phyloP scores from a whole-genome alignment of 129 eudicot species.

The Pseudognaphalium luteoalbum region DNA sequence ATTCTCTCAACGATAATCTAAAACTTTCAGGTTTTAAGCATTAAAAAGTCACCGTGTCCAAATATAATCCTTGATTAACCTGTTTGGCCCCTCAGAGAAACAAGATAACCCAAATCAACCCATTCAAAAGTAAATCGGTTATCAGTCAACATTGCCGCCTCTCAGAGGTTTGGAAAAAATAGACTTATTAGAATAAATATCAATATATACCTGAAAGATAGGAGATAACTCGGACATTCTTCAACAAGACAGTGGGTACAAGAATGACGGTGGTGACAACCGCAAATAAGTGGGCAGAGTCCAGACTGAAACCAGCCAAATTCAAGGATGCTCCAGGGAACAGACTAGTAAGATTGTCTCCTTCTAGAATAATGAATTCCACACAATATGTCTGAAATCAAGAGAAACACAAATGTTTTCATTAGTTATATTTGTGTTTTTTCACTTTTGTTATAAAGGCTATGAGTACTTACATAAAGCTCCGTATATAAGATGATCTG shows the following conservation, averaged over 20 bases:
- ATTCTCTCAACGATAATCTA: not conserved
- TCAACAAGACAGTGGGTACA: constrained; percentile 79
- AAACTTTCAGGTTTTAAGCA: not conserved
- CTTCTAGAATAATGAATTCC: constrained; percentile 89
- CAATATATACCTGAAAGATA: constrained; percentile 69
- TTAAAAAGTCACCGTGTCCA: not conserved
- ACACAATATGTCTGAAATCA: constrained; percentile 79
- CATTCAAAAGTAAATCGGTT: constrained; percentile 2
- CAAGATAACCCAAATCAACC: not conserved
- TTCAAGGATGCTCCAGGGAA: constrained; percentile 72
- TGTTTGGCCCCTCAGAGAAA: not conserved
- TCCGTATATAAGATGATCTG: constrained; percentile 85
- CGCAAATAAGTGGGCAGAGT: constrained; percentile 71
- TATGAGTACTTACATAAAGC: constrained; percentile 73
- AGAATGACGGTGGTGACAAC: constrained; percentile 57
- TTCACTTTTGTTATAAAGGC: not conserved
- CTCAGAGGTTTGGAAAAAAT: not conserved
- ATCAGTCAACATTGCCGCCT: constrained; percentile 11
- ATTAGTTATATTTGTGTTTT: not conserved
- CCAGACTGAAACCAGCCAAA: constrained; percentile 50
- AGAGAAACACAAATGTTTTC: constrained; percentile 16
- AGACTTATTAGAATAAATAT: not conserved
- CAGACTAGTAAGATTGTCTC: constrained; percentile 72
- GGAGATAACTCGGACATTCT: constrained; percentile 67
- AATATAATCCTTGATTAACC: not conserved